Evolutionary conservation across 1,284 basidiomycete species (phyloP), one percentile per base, ranked within the genome.

Genomic region (Apiotrichum gamsii): DNA sequence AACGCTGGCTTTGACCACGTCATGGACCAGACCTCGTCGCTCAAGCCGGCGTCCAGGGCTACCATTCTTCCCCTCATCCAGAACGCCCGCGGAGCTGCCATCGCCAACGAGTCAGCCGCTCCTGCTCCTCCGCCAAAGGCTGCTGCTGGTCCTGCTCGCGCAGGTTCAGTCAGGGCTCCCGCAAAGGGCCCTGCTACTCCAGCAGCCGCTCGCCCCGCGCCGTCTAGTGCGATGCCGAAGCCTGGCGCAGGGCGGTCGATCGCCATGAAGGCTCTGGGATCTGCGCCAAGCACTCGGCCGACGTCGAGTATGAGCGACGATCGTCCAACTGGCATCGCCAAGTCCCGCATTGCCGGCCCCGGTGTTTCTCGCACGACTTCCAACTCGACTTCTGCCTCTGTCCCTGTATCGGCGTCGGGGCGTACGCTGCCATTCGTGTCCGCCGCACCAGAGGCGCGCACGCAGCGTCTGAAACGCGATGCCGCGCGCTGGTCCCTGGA

Each of bases 31-130:
- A 86, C 90, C 3, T 83, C 79, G 51, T 81, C 82, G 1, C 77
- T 98, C 52, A 98, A 98, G 70, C 85, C 94, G 15, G 95, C 95
- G 1, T 95, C 93, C 11, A 83, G 84, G 51, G 77, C 82, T 31
- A 85, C 85, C 14, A 90, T 91, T 4, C 72, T 87, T 8, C 91
- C 93, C 4, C 75, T 97, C 21, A 88, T 98, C 51, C 88, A 96
- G 64, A 75, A 74, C 16, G 78, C 78, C 3, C 72, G 75, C 38
- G 67, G 49, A 6, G 51, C 60, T 6, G 64, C 66, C 5, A 51
- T 64, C 1, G 31, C 8, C 4, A 25, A 78, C 15, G 43, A 62
- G 3, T 59, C 71, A 0, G 39, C 54, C 4, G 37, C 52, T 3
- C 36, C 61, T 5, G 39, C 47, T 8, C 37, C 40, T 54, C 8